phyloP scores from a whole-genome alignment of 1,284 basidiomycete genomes.

The Veloboletus limbatus region DNA sequence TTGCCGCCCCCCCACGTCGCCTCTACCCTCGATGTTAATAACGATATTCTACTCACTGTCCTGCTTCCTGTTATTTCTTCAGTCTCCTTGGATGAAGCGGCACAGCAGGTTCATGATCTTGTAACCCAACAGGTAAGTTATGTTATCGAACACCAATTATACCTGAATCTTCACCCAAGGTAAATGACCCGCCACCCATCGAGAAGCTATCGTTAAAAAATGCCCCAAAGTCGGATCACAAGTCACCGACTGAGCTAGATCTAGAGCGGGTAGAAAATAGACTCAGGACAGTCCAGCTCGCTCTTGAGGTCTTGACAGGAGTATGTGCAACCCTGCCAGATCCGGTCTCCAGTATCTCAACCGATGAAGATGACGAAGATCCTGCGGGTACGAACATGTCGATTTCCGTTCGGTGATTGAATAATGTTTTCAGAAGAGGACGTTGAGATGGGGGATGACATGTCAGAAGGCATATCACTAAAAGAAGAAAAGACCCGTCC shows the following conservation, averaged over 20 bases:
- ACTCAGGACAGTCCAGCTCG: slow-evolving; percentile 72
- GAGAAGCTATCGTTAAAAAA: slow-evolving; percentile 60
- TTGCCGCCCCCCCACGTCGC: slow-evolving; percentile 63
- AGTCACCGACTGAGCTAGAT: slow-evolving; percentile 61
- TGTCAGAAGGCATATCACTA: slow-evolving; percentile 35
- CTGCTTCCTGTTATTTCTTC: slow-evolving; percentile 67
- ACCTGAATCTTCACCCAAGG: slow-evolving; percentile 30
- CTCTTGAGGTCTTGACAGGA: slow-evolving; percentile 83
- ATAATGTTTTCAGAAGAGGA: slow-evolving; percentile 18
- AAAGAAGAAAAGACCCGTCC: slow-evolving; percentile 30
- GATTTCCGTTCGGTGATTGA: not conserved
- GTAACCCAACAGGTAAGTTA: slow-evolving; percentile 50
- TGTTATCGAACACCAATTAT: not conserved
- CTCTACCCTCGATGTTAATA: slow-evolving; percentile 66
- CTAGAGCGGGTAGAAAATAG: slow-evolving; percentile 74
- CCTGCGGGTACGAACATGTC: slow-evolving; percentile 31
- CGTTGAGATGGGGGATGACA: slow-evolving; percentile 36
- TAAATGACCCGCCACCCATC: slow-evolving; percentile 45
- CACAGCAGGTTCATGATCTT: slow-evolving; percentile 52
- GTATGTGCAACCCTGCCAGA: slow-evolving; percentile 87
- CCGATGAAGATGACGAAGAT: slow-evolving; percentile 39
- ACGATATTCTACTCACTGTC: slow-evolving; percentile 71
- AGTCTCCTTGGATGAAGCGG: slow-evolving; percentile 55
- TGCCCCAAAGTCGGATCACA: slow-evolving; percentile 70
- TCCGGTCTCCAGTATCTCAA: slow-evolving; percentile 41